Evolutionary conservation across 2,329 filamentous ascomycete genomes (phyloP), one percentile per base, ranked within the genome.

Genomic region (Coniella lustricola): DNA sequence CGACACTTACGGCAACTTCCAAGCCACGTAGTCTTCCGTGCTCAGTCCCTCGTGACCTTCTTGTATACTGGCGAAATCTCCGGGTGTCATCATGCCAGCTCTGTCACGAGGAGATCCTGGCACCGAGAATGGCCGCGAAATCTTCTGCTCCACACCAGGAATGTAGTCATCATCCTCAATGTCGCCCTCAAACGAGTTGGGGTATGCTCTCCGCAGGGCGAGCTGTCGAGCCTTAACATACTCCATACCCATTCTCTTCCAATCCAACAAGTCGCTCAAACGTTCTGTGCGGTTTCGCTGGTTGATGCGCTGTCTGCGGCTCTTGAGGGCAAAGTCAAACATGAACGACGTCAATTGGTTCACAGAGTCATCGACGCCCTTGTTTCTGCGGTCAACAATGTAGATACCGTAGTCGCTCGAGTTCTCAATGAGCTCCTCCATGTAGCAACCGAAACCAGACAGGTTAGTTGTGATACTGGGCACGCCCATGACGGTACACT

Each of bases 241-340:
- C 70, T 98, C 93, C 84, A 97, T 85, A 18, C 93, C 93, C 93
- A 98, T 98, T 43, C 93, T 81, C 78, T 97, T 97, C 93, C 93
- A 98, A 70, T 98, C 93, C 35, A 98, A 77, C 52, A 98, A 75
- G 64, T 98, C 93, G 62, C 90, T 95, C 47, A 98, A 73, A 41
- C 93, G 82, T 74, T 98, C 93, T 0, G 93, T 98, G 47, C 93
- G 82, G 70, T 98, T 98, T 43, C 93, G 82, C 73, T 97, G 93
- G 76, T 98, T 98, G 77, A 98, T 98, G 44, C 93, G 87, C 69
- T 98, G 93, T 53, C 93, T 83, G 50, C 90, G 86, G 67, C 87
- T 95, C 81, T 98, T 98, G 63, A 78, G 79, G 54, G 86, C 85
- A 64, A 96, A 98, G 40, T 97, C 89, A 63, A 84, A 93, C 91